Percentiles rank a stretch among this genome's conserved stretches.
Conservation (phyloP, 306 rosid genomes). For the Vigna trinervia region DNA sequence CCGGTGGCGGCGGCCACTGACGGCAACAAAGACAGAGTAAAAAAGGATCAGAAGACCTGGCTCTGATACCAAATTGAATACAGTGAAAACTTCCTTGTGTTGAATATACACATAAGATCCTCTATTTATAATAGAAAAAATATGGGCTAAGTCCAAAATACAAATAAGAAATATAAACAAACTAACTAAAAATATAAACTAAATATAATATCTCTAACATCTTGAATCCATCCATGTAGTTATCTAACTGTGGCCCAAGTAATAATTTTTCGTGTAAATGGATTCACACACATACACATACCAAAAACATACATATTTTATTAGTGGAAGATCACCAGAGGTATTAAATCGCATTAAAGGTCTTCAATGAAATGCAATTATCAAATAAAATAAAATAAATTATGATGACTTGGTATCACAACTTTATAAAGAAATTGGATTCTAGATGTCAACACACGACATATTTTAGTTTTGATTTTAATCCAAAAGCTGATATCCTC, state of each 20-base stretch:
- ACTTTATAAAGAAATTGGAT: neutral
- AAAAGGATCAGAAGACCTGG: too few species aligned
- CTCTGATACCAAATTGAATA: too few species aligned
- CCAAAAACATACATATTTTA: neutral
- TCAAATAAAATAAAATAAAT: neutral
- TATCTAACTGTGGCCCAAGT: neutral
- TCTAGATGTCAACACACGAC: conserved; percentile 12
- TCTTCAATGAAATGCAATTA: neutral
- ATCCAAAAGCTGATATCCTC: conserved; percentile 12
- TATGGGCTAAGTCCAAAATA: too few species aligned
- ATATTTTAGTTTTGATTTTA: conserved; percentile 13
- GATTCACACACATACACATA: neutral
- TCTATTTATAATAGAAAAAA: too few species aligned
- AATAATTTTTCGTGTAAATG: conserved; percentile 11
- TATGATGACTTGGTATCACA: neutral
- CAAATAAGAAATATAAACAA: too few species aligned
- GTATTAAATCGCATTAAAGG: conserved; percentile 14
- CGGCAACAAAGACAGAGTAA: too few species aligned
- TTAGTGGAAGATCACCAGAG: conserved; percentile 27
- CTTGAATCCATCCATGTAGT: conserved; percentile 24
- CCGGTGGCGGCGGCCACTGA: too few species aligned
- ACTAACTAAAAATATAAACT: too few species aligned
- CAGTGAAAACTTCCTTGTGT: too few species aligned
- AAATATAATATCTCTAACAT: too few species aligned
- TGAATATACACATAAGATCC: too few species aligned